These are phyloP conservation scores for Trichoderma hamatum DNA, from an alignment of 2,329 filamentous ascomycete genomes.

Conservation along the genomic window DNA sequence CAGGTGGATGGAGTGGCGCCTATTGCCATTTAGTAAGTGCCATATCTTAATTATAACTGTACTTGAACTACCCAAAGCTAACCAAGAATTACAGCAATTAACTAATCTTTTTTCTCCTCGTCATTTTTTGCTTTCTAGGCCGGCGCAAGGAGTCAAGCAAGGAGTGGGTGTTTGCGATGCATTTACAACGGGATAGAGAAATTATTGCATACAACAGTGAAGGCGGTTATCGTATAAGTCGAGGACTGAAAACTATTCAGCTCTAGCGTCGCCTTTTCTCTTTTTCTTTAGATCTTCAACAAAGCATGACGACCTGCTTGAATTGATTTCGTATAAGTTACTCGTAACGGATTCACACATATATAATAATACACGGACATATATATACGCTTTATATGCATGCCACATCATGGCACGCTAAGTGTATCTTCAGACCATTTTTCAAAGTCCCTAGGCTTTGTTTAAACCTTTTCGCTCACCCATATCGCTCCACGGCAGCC, in stretches of 20 bases:
- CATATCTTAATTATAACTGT: not conserved
- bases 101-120: conserved; percentile 23
- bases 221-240: not conserved
- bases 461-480: conserved; percentile 74
- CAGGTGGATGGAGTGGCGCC: conserved; percentile 95
- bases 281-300: not conserved
- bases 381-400: not conserved
- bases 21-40: conserved; percentile 88
- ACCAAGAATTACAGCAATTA: conserved; percentile 40
- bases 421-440: not conserved
- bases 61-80: conserved; percentile 31
- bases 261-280: not conserved
- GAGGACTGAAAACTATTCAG: not conserved
- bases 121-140: not conserved
- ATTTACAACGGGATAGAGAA: conserved; percentile 22
- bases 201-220: not conserved
- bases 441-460: not conserved
- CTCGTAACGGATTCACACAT: not conserved
- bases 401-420: not conserved
- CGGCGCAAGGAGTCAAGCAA: not conserved
- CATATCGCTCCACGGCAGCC: conserved; percentile 93
- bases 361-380: not conserved
- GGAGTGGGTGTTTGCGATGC: not conserved
- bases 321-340: not conserved
- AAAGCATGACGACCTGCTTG: not conserved